Evolutionary conservation across 2,329 filamentous ascomycete species (phyloP), one percentile per base, ranked within the genome.

Genomic region (Hirsutella minnesotensis): DNA sequence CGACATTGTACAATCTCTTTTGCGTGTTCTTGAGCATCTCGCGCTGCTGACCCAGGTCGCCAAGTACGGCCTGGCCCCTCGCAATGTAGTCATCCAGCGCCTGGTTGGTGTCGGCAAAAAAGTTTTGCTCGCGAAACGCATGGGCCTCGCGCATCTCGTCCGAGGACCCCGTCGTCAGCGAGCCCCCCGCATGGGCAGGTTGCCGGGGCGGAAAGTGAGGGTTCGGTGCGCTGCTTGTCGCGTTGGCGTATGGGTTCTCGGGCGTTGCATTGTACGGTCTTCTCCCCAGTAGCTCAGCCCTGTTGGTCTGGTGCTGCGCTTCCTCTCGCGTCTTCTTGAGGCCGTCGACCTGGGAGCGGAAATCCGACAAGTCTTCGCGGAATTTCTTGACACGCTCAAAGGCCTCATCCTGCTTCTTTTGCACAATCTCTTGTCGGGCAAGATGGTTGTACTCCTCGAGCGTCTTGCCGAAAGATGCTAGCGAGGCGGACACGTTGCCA

Each of bases 21-120:
- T 98, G 92, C 19, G 92, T 96, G 41, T 83, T 86, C 69, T 98
- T 98, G 49, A 98, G 72, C 68, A 95, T 89, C 60, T 96, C 90
- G 43, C 86, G 77, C 68, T 98, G 92, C 56, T 92, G 76, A 3
- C 86, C 83, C 44, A 98, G 64, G 63, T 96, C 89, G 7, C 85
- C 84, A 22, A 96, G 71, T 31, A 98, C 92, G 1, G 88, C 86
- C 57, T 94, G 80, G 0, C 92, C 92, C 3, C 90, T 73, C 39
- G 94, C 89, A 44, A 98, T 77, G 58, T 95, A 98, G 52, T 96
- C 90, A 59, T 98, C 92, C 1, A 98, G 72, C 42, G 92, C 87
- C 16, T 74, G 75, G 58, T 94, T 85, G 4, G 90, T 92, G 52
- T 75, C 81, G 18, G 76, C 64, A 54, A 95, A 86, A 69, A 98